Base-by-base conservation (phyloP, 441 rosid species). In the Syzygium malaccense region DNA sequence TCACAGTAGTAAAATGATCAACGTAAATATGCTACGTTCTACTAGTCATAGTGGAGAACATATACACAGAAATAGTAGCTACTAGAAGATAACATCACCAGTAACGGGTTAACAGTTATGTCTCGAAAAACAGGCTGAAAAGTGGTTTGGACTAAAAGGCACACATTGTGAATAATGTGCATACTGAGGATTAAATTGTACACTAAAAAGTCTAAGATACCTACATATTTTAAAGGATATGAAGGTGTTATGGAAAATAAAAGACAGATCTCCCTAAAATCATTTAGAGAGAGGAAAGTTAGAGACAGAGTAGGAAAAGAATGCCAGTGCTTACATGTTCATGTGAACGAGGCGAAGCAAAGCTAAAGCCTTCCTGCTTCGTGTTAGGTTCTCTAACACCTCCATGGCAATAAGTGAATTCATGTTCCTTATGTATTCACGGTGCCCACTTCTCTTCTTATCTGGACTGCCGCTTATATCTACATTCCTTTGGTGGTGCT, bases 341-440 rank as follows among this genome's bases (percentile, higher is more conserved):
- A 91, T 88, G 91, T 91, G 92, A 90, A 95, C 89, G 32, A 92
- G 91, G 86, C 94, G 95, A 85, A 95, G 94, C 19, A 94, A 90
- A 90, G 91, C 89, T 53, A 88, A 78, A 51, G 95, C 94, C 87
- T 93, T 94, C 89, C 92, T 90, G 89, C 92, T 91, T 91, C 92
- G 91, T 7, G 92, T 90, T 51, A 94, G 88, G 87, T 92, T 92
- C 55, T 87, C 92, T 89, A 95, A 83, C 53, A 95, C 92, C 88
- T 95, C 95, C 51, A 95, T 75, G 57, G 94, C 92, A 87, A 91
- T 71, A 66, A 90, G 55, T 84, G 95, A 89, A 89, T 94, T 94
- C n/a, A 49, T 88, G 90, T 86, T 88, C 91, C 92, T 91, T 37
- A 93, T 88, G 32, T 86, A 89, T 68, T 92, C 93, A 55, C 85